Percentiles rank a stretch among this genome's conserved stretches.
phyloP scores from a whole-genome alignment of 768 basidiomycete genomes.

The Collybiopsis luxurians region DNA sequence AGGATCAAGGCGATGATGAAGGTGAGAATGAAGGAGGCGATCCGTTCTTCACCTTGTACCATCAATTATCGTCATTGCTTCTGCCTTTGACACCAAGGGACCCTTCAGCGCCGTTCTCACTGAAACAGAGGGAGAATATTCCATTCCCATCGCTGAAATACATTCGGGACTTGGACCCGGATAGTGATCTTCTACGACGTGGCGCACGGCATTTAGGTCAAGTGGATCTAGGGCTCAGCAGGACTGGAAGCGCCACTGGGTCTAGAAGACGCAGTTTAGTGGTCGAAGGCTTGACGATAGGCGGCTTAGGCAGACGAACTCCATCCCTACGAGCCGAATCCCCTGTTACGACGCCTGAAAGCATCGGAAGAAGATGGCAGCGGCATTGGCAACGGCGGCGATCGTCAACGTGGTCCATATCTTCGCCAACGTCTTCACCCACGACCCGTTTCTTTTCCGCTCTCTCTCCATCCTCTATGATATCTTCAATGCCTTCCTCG shows the following conservation, averaged over 20 bases:
- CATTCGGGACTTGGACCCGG: slow-evolving; percentile 10
- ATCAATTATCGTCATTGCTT: background rate
- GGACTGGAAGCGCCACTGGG: background rate
- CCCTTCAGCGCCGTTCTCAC: background rate
- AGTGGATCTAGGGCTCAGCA: background rate
- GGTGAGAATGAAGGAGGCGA: slow-evolving; percentile 10
- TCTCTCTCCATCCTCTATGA: too few species aligned
- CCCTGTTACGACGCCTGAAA: too few species aligned
- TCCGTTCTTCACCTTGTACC: slow-evolving; percentile 4
- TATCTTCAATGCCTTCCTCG: too few species aligned
- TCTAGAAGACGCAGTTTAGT: background rate
- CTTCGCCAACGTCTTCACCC: too few species aligned
- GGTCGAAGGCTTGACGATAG: background rate
- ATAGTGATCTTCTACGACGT: slow-evolving; percentile 6
- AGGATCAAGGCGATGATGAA: slow-evolving; percentile 14
- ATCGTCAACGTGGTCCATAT: too few species aligned
- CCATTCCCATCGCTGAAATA: slow-evolving; percentile 9
- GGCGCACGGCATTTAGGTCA: slow-evolving; percentile 11
- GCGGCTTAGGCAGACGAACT: background rate
- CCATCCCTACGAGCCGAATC: too few species aligned
- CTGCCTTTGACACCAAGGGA: background rate
- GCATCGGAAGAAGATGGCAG: too few species aligned
- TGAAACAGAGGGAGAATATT: background rate
- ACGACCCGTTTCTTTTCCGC: too few species aligned
- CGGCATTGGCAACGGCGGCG: too few species aligned